These are phyloP conservation scores for Hypsizygus marmoreus DNA, from an alignment of 768 basidiomycete species.

Conservation along the genomic window DNA sequence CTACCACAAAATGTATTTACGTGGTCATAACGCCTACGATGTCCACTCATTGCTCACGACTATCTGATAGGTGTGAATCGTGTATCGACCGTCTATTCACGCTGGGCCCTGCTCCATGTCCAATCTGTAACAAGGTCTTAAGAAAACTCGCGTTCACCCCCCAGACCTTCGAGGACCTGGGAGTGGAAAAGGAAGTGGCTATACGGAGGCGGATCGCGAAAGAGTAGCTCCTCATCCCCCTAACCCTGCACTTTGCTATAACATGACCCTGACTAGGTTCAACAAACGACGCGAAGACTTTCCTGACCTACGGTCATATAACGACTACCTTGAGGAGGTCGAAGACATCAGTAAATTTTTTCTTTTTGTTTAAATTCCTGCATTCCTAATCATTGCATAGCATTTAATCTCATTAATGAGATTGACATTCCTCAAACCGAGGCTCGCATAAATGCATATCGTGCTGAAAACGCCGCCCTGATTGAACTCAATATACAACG, in stretches of 20 bases:
- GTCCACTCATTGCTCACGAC: neutral
- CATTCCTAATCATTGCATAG: constrained; percentile 39
- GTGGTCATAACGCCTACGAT: neutral
- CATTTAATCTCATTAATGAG: constrained; percentile 94
- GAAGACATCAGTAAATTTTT: constrained; percentile 71
- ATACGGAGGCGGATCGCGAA: constrained; percentile 85
- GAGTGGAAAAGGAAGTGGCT: constrained; percentile 93
- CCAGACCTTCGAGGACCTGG: constrained; percentile 91
- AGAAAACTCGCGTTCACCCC: constrained; percentile 94
- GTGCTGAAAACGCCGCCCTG: constrained; percentile 76
- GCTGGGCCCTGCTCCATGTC: constrained; percentile 94
- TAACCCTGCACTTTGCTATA: too few relatives aligned
- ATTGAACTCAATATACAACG: constrained; percentile 85
- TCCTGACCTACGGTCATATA: constrained; percentile 73
- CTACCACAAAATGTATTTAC: constrained; percentile 93
- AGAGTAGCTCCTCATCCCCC: constrained; percentile 70
- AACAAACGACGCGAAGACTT: constrained; percentile 96
- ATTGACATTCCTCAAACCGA: constrained; percentile 82
- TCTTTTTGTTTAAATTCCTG: constrained; percentile 9
- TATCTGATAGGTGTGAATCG: constrained; percentile 82
- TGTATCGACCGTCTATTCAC: constrained; percentile 98
- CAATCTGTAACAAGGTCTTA: constrained; percentile 84
- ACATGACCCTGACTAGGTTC: constrained; percentile 55
- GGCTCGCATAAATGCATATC: constrained; percentile 75
- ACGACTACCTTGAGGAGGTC: constrained; percentile 95